Evolutionary conservation across 1,284 basidiomycete species (phyloP), one percentile per base, ranked within the genome.

Genomic region (Prillingera fragicola): DNA sequence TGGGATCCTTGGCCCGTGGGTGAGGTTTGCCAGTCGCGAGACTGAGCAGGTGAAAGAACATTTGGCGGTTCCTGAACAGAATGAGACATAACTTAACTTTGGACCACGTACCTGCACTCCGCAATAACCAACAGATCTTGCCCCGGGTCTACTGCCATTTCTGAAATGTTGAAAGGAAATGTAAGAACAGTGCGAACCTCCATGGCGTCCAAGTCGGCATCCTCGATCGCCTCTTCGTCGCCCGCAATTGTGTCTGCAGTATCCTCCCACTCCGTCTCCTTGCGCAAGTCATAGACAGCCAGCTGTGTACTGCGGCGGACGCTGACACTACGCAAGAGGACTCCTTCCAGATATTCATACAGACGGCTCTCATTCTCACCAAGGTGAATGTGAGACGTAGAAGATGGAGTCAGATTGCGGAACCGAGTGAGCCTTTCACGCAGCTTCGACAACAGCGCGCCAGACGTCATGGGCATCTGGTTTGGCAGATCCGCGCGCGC

Each of bases 291-390:
- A 32, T 62, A 63, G 2, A 59, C 43, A 26, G 54, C 52, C 29
- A 56, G 42, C 17, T 45, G 46, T 21, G 32, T 47, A 10, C 50
- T 44, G 19, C 55, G 39, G 22, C 22, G 37, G 12, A 25, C 22
- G 24, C 53, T 52, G 5, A 57, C 47, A 38, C 60, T 60, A 12
- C 63, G 50, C 27, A 71, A 33, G 15, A 71, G 43, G 3, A 65
- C 53, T 8, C 69, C 70, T 42, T 71, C 69, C 5, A 73, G 56
- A 38, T 67, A 70, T 43, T 71, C 71, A 50, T 71, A 71, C 38
- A 72, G 53, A 28, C 58, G 52, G 5, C 66, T 65, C 38, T 66
- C 65, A 7, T 50, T 41, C 35, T 67, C 67, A 22, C 59, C 49
- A 34, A 71, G 59, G 18, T 54, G 41, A 13, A 65, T 39, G 9